Conservation (phyloP, 176 grass and related monocot species). For the Microstegium vimineum region DNA sequence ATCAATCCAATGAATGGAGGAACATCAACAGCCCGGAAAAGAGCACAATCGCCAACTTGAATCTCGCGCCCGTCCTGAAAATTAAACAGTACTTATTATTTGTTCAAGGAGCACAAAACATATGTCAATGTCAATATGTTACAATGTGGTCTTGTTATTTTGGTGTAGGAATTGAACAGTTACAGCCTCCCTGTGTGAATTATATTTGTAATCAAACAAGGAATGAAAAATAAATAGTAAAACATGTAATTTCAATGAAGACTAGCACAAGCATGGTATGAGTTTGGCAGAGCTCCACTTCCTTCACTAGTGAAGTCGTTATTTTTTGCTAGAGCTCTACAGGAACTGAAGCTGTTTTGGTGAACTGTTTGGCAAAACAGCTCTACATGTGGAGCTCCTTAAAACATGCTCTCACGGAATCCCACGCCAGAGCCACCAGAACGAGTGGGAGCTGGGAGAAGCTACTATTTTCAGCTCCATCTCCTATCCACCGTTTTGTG, state of each 20-base stretch:
- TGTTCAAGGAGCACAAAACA: not conserved
- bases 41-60: slow-evolving; percentile 64
- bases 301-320: no score
- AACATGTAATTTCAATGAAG: not conserved
- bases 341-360: no score
- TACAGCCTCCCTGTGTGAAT: not conserved
- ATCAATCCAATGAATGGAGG: slow-evolving; percentile 86
- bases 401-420: not conserved
- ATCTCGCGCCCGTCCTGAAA: slow-evolving; percentile 76
- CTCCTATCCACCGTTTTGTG: not conserved
- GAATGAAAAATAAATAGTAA: not conserved
- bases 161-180: not conserved
- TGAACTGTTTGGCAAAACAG: no score
- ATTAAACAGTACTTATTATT: not conserved
- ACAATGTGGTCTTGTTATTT: not conserved
- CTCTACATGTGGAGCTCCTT: no score
- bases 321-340: no score
- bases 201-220: not conserved
- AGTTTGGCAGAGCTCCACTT: no score
- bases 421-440: no score
- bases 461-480: no score
- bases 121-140: not conserved
- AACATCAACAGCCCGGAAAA: slow-evolving; percentile 54
- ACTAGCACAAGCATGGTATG: not conserved
- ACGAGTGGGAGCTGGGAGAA: no score